Conservation (phyloP, 208 protist genomes). For the Trypanosoma caninum region DNA sequence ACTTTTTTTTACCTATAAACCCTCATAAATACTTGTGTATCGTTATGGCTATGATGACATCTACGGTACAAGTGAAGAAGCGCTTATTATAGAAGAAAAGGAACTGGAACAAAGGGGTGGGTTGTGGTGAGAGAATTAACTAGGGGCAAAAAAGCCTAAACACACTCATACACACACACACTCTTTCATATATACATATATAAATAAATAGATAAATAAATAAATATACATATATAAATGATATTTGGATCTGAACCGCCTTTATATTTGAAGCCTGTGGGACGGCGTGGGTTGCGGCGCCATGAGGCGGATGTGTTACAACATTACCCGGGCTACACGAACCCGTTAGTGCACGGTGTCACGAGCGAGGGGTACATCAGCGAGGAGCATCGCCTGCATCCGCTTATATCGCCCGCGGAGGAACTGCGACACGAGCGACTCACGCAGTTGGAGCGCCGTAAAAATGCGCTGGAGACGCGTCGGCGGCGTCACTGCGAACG, state of each 20-base stretch:
- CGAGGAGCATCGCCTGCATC: constrained; percentile 48
- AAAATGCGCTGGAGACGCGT: constrained; percentile 10
- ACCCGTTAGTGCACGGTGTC: constrained; percentile 34
- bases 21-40: not conserved
- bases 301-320: constrained; percentile 57
- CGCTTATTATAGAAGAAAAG: too few relatives aligned
- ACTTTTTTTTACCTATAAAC: not conserved
- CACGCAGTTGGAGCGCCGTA: not conserved
- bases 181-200: not conserved
- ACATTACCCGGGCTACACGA: constrained; percentile 59
- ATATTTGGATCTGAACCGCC: constrained; percentile 61
- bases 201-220: not conserved
- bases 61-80: too few relatives aligned
- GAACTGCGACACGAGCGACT: constrained; percentile 37
- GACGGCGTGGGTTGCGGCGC: constrained; percentile 51
- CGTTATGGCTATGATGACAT: too few relatives aligned
- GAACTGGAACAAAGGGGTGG: too few relatives aligned
- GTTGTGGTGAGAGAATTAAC: too few relatives aligned
- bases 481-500: constrained; percentile 24
- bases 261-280: constrained; percentile 55
- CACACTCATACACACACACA: not conserved
- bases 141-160: too few relatives aligned
- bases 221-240: constrained; percentile 15
- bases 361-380: constrained; percentile 30
- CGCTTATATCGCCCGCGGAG: constrained; percentile 34